phyloP scores from a whole-genome alignment of 2,329 filamentous ascomycete species.

The Metarhizium robertsii region DNA sequence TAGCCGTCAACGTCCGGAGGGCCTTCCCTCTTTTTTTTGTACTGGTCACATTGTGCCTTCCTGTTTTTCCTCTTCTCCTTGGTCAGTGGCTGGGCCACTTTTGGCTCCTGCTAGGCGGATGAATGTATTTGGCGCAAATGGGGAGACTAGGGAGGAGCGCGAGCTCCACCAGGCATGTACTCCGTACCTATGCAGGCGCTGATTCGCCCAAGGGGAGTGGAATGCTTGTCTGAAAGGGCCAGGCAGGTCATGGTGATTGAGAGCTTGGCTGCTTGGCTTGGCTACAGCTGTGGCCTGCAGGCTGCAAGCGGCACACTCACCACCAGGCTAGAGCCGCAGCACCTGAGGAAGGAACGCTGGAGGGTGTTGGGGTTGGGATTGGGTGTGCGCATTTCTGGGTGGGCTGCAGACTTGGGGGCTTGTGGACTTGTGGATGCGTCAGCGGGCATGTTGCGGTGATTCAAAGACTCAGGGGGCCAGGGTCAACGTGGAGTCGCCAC shows the following conservation, averaged over 20 bases:
- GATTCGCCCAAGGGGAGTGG: constrained; percentile 1
- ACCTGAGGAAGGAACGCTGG: neutral
- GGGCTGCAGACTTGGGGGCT: too few relatives aligned
- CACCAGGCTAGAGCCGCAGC: neutral
- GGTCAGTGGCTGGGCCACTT: constrained; percentile 1
- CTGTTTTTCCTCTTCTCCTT: constrained; percentile 11
- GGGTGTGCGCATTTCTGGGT: too few relatives aligned
- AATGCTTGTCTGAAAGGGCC: neutral
- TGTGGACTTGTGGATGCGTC: neutral
- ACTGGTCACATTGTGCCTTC: constrained; percentile 4
- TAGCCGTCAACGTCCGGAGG: too few relatives aligned
- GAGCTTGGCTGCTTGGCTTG: neutral
- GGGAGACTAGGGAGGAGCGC: constrained; percentile 3
- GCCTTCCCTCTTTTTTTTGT: neutral
- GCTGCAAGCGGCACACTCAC: too few relatives aligned
- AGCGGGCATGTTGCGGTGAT: neutral
- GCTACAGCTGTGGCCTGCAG: neutral
- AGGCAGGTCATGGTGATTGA: neutral
- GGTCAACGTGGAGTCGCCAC: neutral
- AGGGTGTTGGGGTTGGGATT: too few relatives aligned
- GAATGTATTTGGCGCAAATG: constrained; percentile 5
- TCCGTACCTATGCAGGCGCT: neutral
- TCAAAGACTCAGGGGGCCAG: neutral
- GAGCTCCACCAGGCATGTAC: constrained; percentile 2
- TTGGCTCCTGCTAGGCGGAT: constrained; percentile 1